Conservation (phyloP, 495 filamentous ascomycete species). For the Bacidia gigantensis region DNA sequence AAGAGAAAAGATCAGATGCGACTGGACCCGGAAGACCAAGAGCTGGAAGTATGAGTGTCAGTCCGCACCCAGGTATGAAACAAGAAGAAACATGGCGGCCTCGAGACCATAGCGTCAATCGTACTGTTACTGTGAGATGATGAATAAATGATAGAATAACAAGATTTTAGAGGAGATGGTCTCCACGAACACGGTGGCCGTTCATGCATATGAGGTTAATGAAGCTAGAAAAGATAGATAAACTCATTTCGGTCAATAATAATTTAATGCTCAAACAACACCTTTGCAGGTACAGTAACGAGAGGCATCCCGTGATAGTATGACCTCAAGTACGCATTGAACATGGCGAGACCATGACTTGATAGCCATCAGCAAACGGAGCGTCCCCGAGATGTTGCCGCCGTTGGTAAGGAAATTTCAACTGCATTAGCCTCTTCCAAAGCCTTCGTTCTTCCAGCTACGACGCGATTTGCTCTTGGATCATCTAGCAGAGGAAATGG, state of each 20-base stretch:
- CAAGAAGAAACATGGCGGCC: conserved; percentile 70
- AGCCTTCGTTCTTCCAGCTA: conserved; percentile 54
- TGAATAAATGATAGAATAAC: conserved; percentile 3
- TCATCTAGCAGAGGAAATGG: conserved; percentile 50
- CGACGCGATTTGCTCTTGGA: conserved; percentile 48
- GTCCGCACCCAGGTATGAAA: conserved; percentile 48
- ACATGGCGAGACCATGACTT: too few species aligned
- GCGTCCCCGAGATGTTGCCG: conserved; percentile 38
- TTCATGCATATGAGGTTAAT: not conserved
- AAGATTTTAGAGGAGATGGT: not conserved
- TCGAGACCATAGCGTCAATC: conserved; percentile 25
- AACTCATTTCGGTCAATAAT: not conserved
- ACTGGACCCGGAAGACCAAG: conserved; percentile 35
- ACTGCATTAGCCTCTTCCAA: conserved; percentile 31
- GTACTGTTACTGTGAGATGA: not conserved
- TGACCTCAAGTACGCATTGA: too few species aligned
- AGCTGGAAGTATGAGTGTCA: conserved; percentile 39
- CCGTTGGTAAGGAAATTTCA: conserved; percentile 48
- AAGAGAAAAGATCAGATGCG: conserved; percentile 51
- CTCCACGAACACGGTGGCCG: not conserved
- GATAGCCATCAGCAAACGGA: too few species aligned
- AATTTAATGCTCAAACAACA: too few species aligned
- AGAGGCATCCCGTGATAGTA: too few species aligned
- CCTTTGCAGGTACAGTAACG: too few species aligned
- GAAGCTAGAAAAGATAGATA: not conserved